Evolutionary conservation across 495 filamentous ascomycete species (phyloP).

Genomic region (Podospora pseudopauciseta): DNA sequence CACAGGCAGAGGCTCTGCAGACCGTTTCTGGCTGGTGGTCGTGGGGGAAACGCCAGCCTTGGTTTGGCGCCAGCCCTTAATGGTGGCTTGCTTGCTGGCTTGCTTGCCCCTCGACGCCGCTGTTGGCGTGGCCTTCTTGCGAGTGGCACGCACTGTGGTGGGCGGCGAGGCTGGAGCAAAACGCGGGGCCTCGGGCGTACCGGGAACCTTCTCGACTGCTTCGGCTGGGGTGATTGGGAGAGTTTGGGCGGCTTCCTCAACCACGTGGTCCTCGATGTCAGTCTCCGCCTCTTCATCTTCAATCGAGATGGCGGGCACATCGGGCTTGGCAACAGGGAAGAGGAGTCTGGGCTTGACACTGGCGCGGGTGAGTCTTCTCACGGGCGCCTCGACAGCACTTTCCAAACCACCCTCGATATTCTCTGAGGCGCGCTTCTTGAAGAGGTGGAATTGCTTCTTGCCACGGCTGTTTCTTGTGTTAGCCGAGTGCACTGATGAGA

Average conservation of each 20-base stretch:
- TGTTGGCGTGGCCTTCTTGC: constrained; percentile 29
- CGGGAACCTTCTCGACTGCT: constrained; percentile 27
- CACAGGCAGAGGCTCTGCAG: constrained; percentile 36
- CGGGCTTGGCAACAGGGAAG: constrained; percentile 59
- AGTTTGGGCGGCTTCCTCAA: constrained; percentile 48
- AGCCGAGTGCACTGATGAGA: constrained; percentile 13
- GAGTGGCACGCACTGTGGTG: constrained; percentile 50
- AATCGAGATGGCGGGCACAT: constrained; percentile 48
- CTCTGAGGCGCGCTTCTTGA: constrained; percentile 44
- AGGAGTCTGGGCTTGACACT: constrained; percentile 81
- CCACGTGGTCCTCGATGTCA: constrained; percentile 51
- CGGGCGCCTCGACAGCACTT: constrained; percentile 45
- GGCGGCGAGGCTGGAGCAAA: constrained; percentile 56
- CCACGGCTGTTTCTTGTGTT: constrained; percentile 63
- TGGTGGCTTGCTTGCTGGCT: background rate
- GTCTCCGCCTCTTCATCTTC: constrained; percentile 53
- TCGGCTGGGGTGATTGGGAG: constrained; percentile 35
- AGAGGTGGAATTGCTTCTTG: constrained; percentile 77
- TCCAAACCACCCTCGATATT: constrained; percentile 46
- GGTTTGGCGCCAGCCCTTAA: constrained; percentile 56
- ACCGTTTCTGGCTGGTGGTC: constrained; percentile 42
- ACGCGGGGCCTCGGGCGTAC: constrained; percentile 50
- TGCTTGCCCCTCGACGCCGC: background rate
- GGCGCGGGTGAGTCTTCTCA: constrained; percentile 59
- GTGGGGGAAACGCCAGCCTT: constrained; percentile 42